These are phyloP conservation scores for Apiospora phragmitis DNA, from an alignment of 2,329 filamentous ascomycete genomes.

Conservation along the genomic window DNA sequence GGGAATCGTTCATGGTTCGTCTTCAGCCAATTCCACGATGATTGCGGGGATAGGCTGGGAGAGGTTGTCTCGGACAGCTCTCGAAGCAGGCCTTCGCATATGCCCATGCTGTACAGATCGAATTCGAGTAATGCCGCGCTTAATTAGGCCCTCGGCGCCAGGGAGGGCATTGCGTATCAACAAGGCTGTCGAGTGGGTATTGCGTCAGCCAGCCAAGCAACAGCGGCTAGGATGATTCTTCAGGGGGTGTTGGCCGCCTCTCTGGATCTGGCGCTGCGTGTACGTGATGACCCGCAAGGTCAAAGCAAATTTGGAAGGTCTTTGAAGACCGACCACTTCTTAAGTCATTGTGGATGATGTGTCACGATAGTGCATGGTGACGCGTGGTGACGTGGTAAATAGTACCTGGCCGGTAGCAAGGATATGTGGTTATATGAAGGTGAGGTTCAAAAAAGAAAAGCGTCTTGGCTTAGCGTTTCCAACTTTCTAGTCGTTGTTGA, in stretches of 20 bases:
- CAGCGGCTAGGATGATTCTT: neutral
- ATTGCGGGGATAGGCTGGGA: neutral
- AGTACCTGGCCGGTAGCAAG: neutral
- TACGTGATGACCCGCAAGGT: neutral
- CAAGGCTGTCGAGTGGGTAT: neutral
- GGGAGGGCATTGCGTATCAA: neutral
- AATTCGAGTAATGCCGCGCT: neutral
- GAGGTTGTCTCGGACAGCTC: neutral
- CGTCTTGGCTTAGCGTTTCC: neutral
- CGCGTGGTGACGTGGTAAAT: neutral
- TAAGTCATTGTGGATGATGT: neutral
- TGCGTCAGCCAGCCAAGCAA: neutral
- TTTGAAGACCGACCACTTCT: neutral
- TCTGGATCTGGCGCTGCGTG: neutral
- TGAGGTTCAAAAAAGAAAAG: neutral
- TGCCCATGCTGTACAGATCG: neutral
- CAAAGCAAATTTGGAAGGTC: neutral
- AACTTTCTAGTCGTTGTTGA: neutral
- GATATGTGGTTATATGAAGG: neutral
- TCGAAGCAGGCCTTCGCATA: neutral
- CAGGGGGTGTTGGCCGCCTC: neutral
- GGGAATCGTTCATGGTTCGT: neutral
- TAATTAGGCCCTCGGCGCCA: neutral
- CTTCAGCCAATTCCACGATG: neutral
- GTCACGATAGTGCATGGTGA: neutral